These are phyloP conservation scores for Jasminum sambac DNA, from an alignment of 257 asterid genomes.

Conservation along the genomic window DNA sequence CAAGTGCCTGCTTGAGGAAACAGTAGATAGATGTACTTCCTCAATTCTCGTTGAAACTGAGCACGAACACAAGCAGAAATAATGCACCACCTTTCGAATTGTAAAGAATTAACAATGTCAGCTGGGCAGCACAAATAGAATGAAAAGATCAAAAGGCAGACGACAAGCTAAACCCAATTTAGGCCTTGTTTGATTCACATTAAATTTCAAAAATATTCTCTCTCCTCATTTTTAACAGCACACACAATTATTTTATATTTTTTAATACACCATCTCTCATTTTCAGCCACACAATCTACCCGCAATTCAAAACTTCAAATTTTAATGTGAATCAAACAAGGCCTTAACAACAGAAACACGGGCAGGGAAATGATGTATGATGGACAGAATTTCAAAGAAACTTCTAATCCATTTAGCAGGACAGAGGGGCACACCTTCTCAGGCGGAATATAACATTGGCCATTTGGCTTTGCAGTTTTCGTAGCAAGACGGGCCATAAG, in stretches of 20 bases:
- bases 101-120: not conserved
- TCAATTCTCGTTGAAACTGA: not conserved
- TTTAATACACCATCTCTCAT: too few species aligned
- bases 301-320: too few species aligned
- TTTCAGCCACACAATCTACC: too few species aligned
- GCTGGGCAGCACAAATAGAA: not conserved
- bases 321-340: too few species aligned
- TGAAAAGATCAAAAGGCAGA: not conserved
- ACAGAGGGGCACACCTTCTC: slow-evolving; percentile 50
- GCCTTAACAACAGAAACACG: slow-evolving; percentile 1
- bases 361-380: not conserved
- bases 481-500: slow-evolving; percentile 98
- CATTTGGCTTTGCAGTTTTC: slow-evolving; percentile 87
- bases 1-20: not conserved
- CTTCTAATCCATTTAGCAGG: not conserved
- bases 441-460: slow-evolving; percentile 74
- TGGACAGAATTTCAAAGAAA: not conserved
- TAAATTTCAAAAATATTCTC: too few species aligned
- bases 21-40: not conserved
- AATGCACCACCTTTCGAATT: not conserved
- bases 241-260: too few species aligned
- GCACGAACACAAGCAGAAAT: not conserved
- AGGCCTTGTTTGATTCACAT: too few species aligned
- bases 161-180: not conserved
- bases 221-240: too few species aligned